A percentile compares a stretch with the other conserved stretches of the same genome.
phyloP scores from a whole-genome alignment of 331 rosid species.

The Prunus yedoensis region DNA sequence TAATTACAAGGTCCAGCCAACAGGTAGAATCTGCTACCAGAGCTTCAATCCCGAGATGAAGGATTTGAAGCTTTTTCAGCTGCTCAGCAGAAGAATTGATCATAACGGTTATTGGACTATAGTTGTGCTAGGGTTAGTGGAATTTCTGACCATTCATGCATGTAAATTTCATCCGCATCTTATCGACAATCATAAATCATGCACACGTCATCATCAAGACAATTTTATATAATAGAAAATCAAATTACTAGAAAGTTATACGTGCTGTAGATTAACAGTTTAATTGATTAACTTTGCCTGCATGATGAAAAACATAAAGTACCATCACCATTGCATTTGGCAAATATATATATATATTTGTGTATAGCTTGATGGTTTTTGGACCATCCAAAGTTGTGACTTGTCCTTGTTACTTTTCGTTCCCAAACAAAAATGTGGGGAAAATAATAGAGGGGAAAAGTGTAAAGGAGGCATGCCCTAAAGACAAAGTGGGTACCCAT shows the following conservation, averaged over 20 bases:
- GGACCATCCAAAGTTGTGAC: constrained; percentile 14
- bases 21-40: constrained; percentile 18
- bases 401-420: neutral
- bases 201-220: no score
- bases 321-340: neutral
- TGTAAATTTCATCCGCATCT: no score
- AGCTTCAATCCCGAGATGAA: constrained; percentile 17
- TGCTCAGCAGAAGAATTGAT: no score
- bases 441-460: neutral
- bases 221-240: no score
- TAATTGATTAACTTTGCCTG: no score
- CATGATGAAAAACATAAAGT: neutral
- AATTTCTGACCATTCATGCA: no score
- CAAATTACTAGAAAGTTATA: no score
- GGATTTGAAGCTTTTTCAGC: neutral
- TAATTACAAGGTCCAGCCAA: constrained; percentile 1
- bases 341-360: neutral
- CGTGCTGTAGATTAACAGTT: no score
- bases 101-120: no score
- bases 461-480: no score
- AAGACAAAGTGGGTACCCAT: constrained; percentile 30
- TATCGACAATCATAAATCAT: no score
- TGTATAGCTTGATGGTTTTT: neutral
- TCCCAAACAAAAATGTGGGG: neutral
- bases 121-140: no score